Base-by-base conservation (phyloP, 495 filamentous ascomycete species). In the Parathielavia hyrcaniae region DNA sequence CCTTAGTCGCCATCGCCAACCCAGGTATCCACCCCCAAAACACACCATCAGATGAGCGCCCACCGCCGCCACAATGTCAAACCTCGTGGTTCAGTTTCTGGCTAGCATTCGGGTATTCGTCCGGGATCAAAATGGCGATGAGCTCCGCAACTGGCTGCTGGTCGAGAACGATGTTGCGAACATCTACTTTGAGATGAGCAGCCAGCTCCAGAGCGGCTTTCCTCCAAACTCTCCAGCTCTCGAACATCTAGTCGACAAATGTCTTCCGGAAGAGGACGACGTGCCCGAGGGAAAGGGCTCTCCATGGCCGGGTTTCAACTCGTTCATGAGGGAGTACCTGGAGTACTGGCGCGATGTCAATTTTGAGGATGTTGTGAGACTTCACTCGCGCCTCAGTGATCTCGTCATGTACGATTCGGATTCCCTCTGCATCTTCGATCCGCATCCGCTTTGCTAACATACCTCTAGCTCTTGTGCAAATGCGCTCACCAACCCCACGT, bases 241-340 rank as follows among this genome's bases (percentile, higher is more conserved):
- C 34, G 81, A 86, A 60, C 78, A 77, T 49, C 68, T 85, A 26
- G 77, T 93, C 40, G 71, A 86, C 53, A 74, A 81, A 67, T 70
- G 70, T 57, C 66, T 84, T n/a, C 75, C 74, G 59, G 74, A 72
- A 47, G 77, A 77, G 26, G 80, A 83, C 50, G 62, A 74, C 19
- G 61, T 76, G 4, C 60, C 65, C 8, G 76, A 77, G 47, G 76
- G 73, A 14, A 70, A 71, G 61, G 82, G 83, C 19, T 81, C 81
- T 12, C 76, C 86, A 1, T 93, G 89, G 86, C 78, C 81, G 0
- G 80, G 84, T 0, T 92, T 95, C 64, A 75, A 83, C 35, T 79
- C 81, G 0, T 92, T 95, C 65, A 79, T 92, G 67, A 85, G 81
- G 65, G 81, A 86, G 26, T 96, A 93, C 63, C 78, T 95, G 50